Base-by-base conservation (phyloP, 495 filamentous ascomycete genomes). In the Aspergillus hancockii region DNA sequence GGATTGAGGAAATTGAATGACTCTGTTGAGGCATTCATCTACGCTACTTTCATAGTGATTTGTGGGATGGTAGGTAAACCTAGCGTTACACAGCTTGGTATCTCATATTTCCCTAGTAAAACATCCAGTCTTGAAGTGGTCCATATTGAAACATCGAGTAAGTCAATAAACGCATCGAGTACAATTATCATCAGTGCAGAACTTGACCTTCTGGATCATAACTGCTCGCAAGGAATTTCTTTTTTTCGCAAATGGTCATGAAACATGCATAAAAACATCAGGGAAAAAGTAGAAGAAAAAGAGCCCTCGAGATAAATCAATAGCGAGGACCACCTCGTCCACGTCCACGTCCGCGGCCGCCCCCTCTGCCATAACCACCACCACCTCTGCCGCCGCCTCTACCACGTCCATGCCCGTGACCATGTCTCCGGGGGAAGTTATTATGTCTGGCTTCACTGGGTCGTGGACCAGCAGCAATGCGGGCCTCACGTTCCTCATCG, bases 401-500 rank as follows among this genome's bases (percentile, higher is more conserved):
- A 36, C 59, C 68, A 43, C 63, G 58, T 9, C 62, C 64, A 45
- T 57, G 59, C 31, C 60, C 61, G 10, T 61, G 40, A 19, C 63
- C 50, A 19, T 67, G 59, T 30, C 59, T 57, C 46, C 52, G 60
- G 32, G 28, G 38, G 46, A 19, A 46, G 8, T 22, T 31, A 41
- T 22, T 31, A 41, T 69, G 59, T 43, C 59, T 62, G 21, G 65
- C 54, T 13, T 69, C 58, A 12, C 61, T 63, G 16, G 68, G 59
- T 19, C 74, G 68, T 21, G 72, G 69, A 0, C 73, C 70, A 40
- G 63, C 71, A 31, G 72, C 69, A 16, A 66, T 62, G 61, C 87
- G 80, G 57, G 73, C 77, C 31, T 72, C 69, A 55, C 83, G 82
- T 64, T 93, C 90, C 62, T 89, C 88, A 8, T 90, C 85, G 3